Percentiles rank a stretch among this genome's conserved stretches.
Evolutionary conservation across 306 rosid species (phyloP).

Genomic region (Astragalus glycyphyllos): DNA sequence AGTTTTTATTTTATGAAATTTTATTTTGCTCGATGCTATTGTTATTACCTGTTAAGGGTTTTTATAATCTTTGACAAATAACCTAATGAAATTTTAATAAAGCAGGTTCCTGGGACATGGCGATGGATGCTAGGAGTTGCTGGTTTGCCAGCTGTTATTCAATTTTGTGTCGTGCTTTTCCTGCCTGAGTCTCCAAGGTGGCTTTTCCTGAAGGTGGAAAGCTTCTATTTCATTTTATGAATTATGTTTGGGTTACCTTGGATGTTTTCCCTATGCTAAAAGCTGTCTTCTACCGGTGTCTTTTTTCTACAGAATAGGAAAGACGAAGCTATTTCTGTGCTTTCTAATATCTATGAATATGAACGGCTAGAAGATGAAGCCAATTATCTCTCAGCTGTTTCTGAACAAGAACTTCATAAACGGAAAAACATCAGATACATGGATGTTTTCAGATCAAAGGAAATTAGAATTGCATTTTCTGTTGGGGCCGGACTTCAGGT

Average conservation of each 20-base stretch:
- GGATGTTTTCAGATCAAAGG: constrained; percentile 43
- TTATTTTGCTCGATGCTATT: constrained; percentile 23
- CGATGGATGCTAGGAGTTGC: constrained; percentile 90
- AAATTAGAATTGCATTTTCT: constrained; percentile 44
- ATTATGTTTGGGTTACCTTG: not conserved
- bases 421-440: constrained; percentile 24
- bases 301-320: constrained; percentile 38
- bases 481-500: constrained; percentile 50
- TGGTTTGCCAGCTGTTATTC: constrained; percentile 71
- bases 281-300: constrained; percentile 4
- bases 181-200: constrained; percentile 88
- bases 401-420: constrained; percentile 39
- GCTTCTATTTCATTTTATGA: constrained; percentile 11
- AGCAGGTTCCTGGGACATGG: constrained; percentile 90
- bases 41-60: not conserved
- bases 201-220: constrained; percentile 73
- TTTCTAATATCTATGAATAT: constrained; percentile 36
- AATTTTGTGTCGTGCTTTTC: constrained; percentile 65
- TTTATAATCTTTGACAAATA: not conserved
- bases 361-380: constrained; percentile 44
- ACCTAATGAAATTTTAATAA: constrained; percentile 29
- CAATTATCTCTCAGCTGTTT: constrained; percentile 34
- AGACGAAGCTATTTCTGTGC: constrained; percentile 45
- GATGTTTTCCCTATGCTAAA: constrained; percentile 21
- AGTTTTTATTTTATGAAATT: not conserved